Evolutionary conservation across 805 yeast genomes (phyloP).

Genomic region (Hanseniaspora hatyaiensis): DNA sequence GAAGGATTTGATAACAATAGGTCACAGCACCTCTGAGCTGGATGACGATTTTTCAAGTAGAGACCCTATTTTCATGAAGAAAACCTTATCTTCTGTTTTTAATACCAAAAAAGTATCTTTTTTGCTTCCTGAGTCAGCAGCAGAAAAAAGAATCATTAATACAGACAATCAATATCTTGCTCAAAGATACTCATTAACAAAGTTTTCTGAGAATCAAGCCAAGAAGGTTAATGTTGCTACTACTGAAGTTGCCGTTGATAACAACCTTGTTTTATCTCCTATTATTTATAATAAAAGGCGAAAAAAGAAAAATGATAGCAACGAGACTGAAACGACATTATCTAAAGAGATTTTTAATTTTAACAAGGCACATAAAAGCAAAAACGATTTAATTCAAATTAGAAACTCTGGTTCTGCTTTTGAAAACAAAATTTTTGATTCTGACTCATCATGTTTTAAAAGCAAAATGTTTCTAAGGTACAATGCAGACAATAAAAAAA

Average conservation of each 20-base stretch:
- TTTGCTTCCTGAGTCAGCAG: background rate
- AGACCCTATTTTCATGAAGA: background rate
- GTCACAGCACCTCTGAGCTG: no score
- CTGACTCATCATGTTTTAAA: background rate
- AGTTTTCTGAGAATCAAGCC: background rate
- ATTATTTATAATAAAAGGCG: no score
- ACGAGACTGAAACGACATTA: background rate
- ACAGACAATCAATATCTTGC: background rate
- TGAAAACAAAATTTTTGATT: background rate
- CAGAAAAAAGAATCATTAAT: background rate
- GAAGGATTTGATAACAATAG: background rate
- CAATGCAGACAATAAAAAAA: background rate
- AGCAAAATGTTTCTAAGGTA: background rate
- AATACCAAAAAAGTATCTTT: background rate
- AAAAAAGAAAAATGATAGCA: background rate
- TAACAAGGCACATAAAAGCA: no score
- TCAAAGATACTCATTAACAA: background rate
- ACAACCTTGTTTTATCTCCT: background rate
- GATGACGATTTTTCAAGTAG: background rate
- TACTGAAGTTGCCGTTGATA: background rate
- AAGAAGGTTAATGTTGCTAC: background rate
- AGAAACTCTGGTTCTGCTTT: background rate
- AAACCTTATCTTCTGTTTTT: background rate
- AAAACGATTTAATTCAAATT: no score
- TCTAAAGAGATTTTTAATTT: no score